A percentile compares a stretch with the other conserved stretches of the same genome.
Evolutionary conservation across 83 land plant genomes (phyloP).

Genomic region (Picea abies): DNA sequence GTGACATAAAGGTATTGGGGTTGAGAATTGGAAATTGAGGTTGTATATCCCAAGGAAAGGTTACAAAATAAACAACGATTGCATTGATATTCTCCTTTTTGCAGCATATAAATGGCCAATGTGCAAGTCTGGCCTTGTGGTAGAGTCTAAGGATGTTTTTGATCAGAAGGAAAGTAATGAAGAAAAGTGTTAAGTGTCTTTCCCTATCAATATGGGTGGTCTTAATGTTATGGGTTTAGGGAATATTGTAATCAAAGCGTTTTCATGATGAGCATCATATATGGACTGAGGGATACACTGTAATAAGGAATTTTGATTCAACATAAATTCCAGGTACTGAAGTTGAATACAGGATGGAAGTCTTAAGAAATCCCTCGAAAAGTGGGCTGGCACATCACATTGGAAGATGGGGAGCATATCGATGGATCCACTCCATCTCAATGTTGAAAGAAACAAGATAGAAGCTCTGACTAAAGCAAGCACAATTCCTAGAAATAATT

Average conservation of each 20-base stretch:
- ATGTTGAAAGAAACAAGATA: no score
- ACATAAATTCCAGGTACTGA: slow-evolving; percentile 43
- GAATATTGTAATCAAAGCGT: slow-evolving; percentile 76
- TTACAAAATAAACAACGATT: slow-evolving; percentile 99
- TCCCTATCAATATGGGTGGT: no score
- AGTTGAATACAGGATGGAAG: slow-evolving; percentile 80
- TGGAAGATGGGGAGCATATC: slow-evolving; percentile 55
- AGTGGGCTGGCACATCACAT: slow-evolving; percentile 63
- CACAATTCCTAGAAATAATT: no score
- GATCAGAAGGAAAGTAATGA: slow-evolving; percentile 97
- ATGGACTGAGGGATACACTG: slow-evolving; percentile 95
- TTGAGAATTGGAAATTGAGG: no score
- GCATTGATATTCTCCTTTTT: slow-evolving; percentile 96
- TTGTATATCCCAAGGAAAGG: slow-evolving; percentile 90
- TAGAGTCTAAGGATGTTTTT: slow-evolving; percentile 94
- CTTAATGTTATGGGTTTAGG: slow-evolving; percentile 27
- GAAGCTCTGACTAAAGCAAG: no score
- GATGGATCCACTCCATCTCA: no score
- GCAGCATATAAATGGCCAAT: slow-evolving; percentile 98
- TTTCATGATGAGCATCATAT: slow-evolving; percentile 74
- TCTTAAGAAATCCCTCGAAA: slow-evolving; percentile 60
- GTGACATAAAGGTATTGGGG: no score
- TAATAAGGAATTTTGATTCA: slow-evolving; percentile 74
- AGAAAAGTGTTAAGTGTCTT: no score
- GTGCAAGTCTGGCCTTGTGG: slow-evolving; percentile 97